These are phyloP conservation scores for Diaporthe helianthi DNA, from an alignment of 2,329 filamentous ascomycete species.

Conservation along the genomic window DNA sequence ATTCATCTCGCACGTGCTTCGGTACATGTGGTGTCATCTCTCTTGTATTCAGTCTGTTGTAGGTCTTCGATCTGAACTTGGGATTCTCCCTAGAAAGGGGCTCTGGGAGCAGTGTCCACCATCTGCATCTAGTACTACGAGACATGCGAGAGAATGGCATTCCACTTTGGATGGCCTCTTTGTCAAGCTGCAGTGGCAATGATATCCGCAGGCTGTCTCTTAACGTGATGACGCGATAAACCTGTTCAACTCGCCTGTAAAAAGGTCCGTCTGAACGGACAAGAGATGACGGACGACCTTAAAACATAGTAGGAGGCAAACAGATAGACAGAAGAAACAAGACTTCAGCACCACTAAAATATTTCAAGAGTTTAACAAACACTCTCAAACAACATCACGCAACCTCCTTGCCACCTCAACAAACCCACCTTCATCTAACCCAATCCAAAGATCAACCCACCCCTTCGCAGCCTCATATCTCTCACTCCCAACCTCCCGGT, in stretches of 20 bases:
- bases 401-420: constrained; percentile 58
- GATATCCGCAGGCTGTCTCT: not conserved
- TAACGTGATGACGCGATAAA: not conserved
- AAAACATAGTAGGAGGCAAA: not conserved
- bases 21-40: not conserved
- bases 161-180: not conserved
- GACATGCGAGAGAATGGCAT: not conserved
- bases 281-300: not conserved
- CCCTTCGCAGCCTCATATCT: constrained; percentile 59
- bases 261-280: not conserved
- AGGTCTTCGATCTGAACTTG: not conserved
- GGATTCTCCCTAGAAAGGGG: no score
- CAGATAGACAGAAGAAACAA: not conserved
- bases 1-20: not conserved
- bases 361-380: no score
- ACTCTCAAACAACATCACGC: not conserved
- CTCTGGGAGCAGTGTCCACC: not conserved
- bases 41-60: not conserved
- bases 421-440: constrained; percentile 57
- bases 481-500: constrained; percentile 58
- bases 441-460: constrained; percentile 72
- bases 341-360: not conserved
- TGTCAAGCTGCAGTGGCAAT: not conserved
- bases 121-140: no score
- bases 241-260: not conserved